Base-by-base conservation (phyloP, 2,329 filamentous ascomycete species). In the Ophiostoma sp. region DNA sequence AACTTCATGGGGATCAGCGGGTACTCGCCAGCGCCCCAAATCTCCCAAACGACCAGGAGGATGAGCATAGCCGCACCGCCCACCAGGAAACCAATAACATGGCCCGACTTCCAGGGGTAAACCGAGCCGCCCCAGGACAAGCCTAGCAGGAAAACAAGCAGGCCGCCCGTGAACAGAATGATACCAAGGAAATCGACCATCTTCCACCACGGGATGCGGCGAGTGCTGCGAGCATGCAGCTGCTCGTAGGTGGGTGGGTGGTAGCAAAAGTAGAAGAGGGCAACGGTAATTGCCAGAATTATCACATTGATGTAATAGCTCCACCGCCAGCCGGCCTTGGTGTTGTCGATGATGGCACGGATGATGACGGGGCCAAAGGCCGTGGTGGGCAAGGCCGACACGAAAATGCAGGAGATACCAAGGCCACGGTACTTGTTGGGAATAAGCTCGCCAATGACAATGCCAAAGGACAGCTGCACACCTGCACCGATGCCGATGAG, bases 301-400 rank as follows among this genome's bases (percentile, higher is more conserved):
- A 85, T 84, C 75, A 84, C 83, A 71, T 82, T 82, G 6, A 87
- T 76, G 75, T 85, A 87, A 77, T 84, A 88, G 71, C 79, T 82
- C 84, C 85, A 86, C 45, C 86, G 80, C 85, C 86, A 88, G 22
- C 80, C 78, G 3, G 80, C 77, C 3, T 75, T 77, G 0, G 85
- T 86, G 66, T 84, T 80, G 25, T 80, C 70, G 70, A 85, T 82
- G 42, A 87, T 80, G 3, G 80, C 78, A 17, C 82, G 80, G 2
- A 84, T 84, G 71, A 87, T 84, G 59, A 85, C 78, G 22, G 84
- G 84, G 0, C 85, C 86, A 72, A 84, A 83, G 33, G 82, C 80
- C 72, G 83, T 82, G 73, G 82, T 83, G 19, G 82, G 82, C 28
- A 83, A 74, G 22, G 80, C 82, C 1, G 80, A 81, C 15, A 84